phyloP scores from a whole-genome alignment of 2,329 filamentous ascomycete genomes.

The Epichloe sibirici region DNA sequence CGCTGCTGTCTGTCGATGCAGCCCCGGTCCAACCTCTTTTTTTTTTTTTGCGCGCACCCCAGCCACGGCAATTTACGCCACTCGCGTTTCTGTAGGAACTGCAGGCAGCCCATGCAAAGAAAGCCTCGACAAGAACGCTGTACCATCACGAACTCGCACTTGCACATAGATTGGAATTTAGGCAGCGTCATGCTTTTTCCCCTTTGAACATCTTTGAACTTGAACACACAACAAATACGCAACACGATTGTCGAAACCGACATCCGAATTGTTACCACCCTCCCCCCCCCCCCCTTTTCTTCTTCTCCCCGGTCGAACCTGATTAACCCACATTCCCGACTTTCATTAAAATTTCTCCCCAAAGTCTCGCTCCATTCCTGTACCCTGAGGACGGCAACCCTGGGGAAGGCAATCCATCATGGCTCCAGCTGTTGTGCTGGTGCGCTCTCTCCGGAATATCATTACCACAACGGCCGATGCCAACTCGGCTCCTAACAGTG shows the following conservation, averaged over 20 bases:
- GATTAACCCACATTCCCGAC: neutral
- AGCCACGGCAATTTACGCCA: conserved; percentile 14
- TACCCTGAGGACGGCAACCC: conserved; percentile 11
- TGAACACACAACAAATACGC: too few relatives aligned
- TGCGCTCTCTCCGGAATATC: conserved; percentile 16
- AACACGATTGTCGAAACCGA: neutral
- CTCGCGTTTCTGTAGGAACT: conserved; percentile 19
- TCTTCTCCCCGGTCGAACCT: neutral
- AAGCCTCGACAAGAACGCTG: neutral
- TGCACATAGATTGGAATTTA: neutral
- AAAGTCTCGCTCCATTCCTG: neutral
- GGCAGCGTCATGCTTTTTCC: neutral
- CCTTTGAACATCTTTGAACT: neutral
- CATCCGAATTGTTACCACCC: neutral
- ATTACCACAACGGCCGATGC: conserved; percentile 13
- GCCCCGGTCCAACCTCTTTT: conserved; percentile 1
- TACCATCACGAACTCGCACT: neutral
- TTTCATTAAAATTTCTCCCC: neutral
- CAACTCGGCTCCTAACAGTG: conserved; percentile 9
- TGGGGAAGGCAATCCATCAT: conserved; percentile 15
- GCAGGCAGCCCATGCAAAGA: neutral
- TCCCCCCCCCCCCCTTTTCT: too few relatives aligned
- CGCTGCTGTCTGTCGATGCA: neutral
- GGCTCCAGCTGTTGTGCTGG: conserved; percentile 28
- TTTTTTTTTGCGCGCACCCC: conserved; percentile 7